These are phyloP conservation scores for Physocladia obscura DNA, from an alignment of 192 early-diverging fungal genomes.

Conservation along the genomic window DNA sequence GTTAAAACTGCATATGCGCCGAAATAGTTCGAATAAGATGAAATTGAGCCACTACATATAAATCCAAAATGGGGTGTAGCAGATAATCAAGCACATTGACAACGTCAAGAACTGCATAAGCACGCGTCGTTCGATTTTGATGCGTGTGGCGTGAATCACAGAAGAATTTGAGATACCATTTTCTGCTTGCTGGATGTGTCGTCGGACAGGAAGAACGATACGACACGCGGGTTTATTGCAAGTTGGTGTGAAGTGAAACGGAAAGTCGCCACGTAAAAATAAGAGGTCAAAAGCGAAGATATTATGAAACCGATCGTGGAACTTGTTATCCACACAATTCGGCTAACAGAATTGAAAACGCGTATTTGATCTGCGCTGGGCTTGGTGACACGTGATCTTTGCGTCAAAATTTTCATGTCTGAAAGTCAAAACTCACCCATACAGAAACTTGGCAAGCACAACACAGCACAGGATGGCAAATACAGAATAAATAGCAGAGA, in stretches of 20 bases:
- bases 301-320: not conserved
- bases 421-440: no score
- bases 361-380: not conserved
- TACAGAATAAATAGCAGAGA: not conserved
- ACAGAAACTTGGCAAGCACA: not conserved
- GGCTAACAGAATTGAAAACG: not conserved
- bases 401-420: no score
- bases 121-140: not conserved
- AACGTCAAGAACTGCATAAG: not conserved
- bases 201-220: no score
- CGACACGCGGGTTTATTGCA: not conserved
- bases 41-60: no score
- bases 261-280: not conserved
- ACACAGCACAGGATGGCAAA: not conserved
- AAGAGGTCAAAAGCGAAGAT: not conserved
- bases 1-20: no score
- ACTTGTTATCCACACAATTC: not conserved
- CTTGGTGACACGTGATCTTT: no score
- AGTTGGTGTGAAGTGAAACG: not conserved
- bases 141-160: not conserved
- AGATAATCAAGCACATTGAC: not conserved
- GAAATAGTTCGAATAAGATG: no score
- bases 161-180: not conserved
- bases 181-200: not conserved
- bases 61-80: no score